Conservation (phyloP, 371 early-diverging fungal species). For the Mucor irregularis region DNA sequence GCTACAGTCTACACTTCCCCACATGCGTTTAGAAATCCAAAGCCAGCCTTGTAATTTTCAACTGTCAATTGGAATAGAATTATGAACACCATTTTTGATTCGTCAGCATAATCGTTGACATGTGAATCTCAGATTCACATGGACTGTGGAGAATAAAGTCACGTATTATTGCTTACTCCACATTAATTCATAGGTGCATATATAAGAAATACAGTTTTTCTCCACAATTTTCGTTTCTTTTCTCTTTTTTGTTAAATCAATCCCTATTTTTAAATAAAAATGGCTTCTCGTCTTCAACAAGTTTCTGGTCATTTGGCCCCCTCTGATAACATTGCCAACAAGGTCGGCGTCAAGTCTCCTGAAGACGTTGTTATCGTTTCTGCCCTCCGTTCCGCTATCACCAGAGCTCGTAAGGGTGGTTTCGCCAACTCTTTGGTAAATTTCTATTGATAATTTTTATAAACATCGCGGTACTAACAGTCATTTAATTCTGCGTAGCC, state of each 20-base stretch:
- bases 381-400: slow-evolving; percentile 90
- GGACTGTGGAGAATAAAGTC: slow-evolving; percentile 6
- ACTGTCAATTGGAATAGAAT: not conserved
- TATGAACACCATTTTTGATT: slow-evolving; percentile 11
- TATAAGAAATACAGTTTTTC: no score
- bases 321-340: slow-evolving; percentile 11
- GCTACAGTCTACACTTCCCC: no score
- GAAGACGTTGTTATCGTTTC: slow-evolving; percentile 86
- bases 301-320: slow-evolving; percentile 15
- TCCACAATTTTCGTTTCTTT: not conserved
- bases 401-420: slow-evolving; percentile 88
- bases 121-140: slow-evolving; percentile 21
- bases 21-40: no score
- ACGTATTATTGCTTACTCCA: slow-evolving; percentile 23
- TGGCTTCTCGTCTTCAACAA: slow-evolving; percentile 21
- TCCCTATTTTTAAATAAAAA: not conserved
- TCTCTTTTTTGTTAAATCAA: not conserved
- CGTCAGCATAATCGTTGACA: slow-evolving; percentile 22
- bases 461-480: no score
- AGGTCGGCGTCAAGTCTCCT: slow-evolving; percentile 74
- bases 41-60: no score
- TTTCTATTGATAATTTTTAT: no score
- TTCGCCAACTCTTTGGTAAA: slow-evolving; percentile 94
- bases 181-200: no score
- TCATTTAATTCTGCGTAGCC: no score